Base-by-base conservation (phyloP, 345 rosid species). In the Arabis alpina region DNA sequence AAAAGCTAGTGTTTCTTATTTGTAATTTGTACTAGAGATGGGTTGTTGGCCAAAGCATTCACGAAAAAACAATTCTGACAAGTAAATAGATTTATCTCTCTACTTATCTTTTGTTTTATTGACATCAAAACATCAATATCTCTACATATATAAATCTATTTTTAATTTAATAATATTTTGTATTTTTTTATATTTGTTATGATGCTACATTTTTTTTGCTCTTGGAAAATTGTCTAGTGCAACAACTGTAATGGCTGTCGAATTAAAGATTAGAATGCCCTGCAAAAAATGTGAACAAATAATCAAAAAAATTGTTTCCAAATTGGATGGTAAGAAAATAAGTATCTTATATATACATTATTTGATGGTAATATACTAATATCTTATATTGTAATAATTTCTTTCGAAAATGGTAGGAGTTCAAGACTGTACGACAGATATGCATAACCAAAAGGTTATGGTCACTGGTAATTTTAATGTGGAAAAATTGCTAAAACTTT, bases 281-380 rank as follows among this genome's bases (percentile, higher is more conserved):
- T 30, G 14, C 19, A 5, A 16, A 0, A 23, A 8, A 1, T 67
- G 14, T 10, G 63, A 34, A 2, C 19, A 43, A 32, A 8, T n/a
- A 30, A 10, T 54, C 54, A 54, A 4, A 67, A 24, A 43, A 19
- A n/a, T 8, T 3, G 9, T 56, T 12, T 4, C 2, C 54, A 23
- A 67, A 34, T 11, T 43, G 30, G 4, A 32, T 10, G 72, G 72
- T 34, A 67, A 54, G 43, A 52, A 30, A 36, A 64, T 13, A 30
- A 4, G 23, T 14, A 14, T 41, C 37, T 10, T 10, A 48, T 63
- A 39, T n/a, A n/a, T 37, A 7, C 39, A 42, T 5, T 24, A 45
- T 28, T 28, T 28, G 3, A 28, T 28, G 30, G 30, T 28, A 28
- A 28, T 28, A 4, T 28, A 28, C 23, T 19, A 19, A 19, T 19